Evolutionary conservation across 768 basidiomycete species (phyloP).

Genomic region (Leccinum pellstonianum): DNA sequence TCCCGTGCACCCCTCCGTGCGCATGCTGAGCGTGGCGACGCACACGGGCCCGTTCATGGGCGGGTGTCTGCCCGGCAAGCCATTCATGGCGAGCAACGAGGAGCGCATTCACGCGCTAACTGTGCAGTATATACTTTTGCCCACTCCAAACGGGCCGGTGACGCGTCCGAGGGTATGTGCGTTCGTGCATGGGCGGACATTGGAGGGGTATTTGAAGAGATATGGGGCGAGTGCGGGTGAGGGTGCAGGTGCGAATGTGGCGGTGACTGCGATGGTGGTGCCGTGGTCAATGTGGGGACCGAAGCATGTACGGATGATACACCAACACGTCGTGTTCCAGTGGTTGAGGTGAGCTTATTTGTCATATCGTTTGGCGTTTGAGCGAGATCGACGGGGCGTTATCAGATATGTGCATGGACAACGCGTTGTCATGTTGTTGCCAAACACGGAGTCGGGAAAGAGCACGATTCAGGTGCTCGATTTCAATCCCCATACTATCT

Average conservation of each 20-base stretch:
- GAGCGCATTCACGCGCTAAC: slow-evolving; percentile 24
- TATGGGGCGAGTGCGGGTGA: neutral
- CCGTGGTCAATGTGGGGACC: slow-evolving; percentile 43
- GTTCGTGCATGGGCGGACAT: slow-evolving; percentile 33
- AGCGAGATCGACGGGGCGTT: neutral
- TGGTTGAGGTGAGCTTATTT: slow-evolving; percentile 37
- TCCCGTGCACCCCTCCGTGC: slow-evolving; percentile 1
- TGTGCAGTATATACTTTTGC: slow-evolving; percentile 21
- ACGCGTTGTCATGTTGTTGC: slow-evolving; percentile 34
- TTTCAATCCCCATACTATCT: slow-evolving; percentile 27
- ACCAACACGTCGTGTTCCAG: slow-evolving; percentile 30
- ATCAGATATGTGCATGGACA: slow-evolving; percentile 43
- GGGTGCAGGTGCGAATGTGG: neutral
- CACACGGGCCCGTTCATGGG: slow-evolving; percentile 38
- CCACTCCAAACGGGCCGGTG: neutral
- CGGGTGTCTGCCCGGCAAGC: slow-evolving; percentile 17
- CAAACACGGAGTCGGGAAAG: slow-evolving; percentile 3
- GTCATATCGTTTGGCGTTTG: neutral
- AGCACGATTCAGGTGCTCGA: slow-evolving; percentile 28
- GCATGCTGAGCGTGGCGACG: slow-evolving; percentile 21
- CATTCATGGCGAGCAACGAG: slow-evolving; percentile 29
- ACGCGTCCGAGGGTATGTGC: slow-evolving; percentile 22
- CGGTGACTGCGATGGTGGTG: slow-evolving; percentile 4
- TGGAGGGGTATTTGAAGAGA: slow-evolving; percentile 23
- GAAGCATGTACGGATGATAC: slow-evolving; percentile 33